A percentile compares a stretch with the other conserved stretches of the same genome.
Conservation (phyloP, 2,329 filamentous ascomycete species). For the Rhynchosporium graminicola region DNA sequence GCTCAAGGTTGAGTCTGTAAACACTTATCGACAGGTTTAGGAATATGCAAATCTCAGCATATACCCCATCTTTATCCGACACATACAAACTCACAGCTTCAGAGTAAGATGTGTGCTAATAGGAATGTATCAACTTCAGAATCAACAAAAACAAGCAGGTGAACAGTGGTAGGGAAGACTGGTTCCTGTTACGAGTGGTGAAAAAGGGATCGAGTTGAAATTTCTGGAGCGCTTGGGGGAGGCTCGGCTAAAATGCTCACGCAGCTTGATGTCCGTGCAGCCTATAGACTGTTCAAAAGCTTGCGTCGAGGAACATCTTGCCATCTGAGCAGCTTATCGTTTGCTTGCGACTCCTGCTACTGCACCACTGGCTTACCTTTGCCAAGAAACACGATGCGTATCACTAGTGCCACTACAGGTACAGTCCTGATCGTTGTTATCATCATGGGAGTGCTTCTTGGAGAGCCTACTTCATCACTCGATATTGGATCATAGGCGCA, state of each 20-base stretch:
- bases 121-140: conserved; percentile 3
- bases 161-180: neutral
- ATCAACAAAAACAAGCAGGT: neutral
- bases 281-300: neutral
- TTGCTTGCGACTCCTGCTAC: neutral
- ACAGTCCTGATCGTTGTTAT: conserved; percentile 12
- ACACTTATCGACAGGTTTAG: neutral
- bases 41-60: conserved; percentile 1
- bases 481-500: conserved; percentile 9
- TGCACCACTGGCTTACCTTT: conserved; percentile 1
- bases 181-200: neutral
- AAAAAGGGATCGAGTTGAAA: conserved; percentile 1
- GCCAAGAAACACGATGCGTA: conserved; percentile 8
- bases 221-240: neutral
- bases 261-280: no score
- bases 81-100: neutral
- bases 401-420: conserved; percentile 7
- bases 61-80: neutral
- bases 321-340: neutral
- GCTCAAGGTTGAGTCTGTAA: neutral
- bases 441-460: conserved; percentile 5
- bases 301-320: neutral
- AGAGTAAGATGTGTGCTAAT: neutral
- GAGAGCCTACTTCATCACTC: conserved; percentile 12
- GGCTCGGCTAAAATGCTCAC: neutral